A percentile compares a stretch with the other conserved stretches of the same genome.
These are phyloP conservation scores for Protomyces pachydermus DNA, from an alignment of 1,139 yeast species.

Conservation along the genomic window DNA sequence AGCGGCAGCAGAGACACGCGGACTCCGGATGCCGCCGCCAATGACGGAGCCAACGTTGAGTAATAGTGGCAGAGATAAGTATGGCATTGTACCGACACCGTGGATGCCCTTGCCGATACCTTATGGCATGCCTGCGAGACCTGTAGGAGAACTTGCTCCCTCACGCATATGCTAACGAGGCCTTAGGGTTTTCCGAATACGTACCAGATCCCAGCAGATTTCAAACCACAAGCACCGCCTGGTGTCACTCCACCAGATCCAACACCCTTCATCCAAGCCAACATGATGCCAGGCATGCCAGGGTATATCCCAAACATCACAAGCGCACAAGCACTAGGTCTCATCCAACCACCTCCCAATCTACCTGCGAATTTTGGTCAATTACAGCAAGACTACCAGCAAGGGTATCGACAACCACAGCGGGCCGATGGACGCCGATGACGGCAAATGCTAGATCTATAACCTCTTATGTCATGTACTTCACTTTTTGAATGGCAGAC, in stretches of 20 bases:
- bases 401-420: constrained; percentile 7
- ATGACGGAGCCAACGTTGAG: constrained; percentile 15
- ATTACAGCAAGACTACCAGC: constrained; percentile 22
- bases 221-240: constrained; percentile 27
- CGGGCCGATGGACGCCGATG: background rate
- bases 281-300: constrained; percentile 3
- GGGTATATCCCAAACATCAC: background rate
- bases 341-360: constrained; percentile 16
- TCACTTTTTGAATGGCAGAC: constrained; percentile 59
- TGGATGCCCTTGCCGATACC: constrained; percentile 36
- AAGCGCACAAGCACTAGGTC: constrained; percentile 4
- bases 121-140: constrained; percentile 24
- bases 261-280: constrained; percentile 23
- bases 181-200: constrained; percentile 18
- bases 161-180: constrained; percentile 16
- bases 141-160: constrained; percentile 28
- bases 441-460: background rate
- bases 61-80: constrained; percentile 27
- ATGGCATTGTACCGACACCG: constrained; percentile 34
- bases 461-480: background rate
- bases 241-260: constrained; percentile 29
- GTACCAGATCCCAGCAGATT: background rate
- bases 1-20: constrained; percentile 33
- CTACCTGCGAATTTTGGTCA: constrained; percentile 24
- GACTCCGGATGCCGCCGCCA: constrained; percentile 26